Evolutionary conservation across 179 eudicot genomes (phyloP), one percentile per base, ranked within the genome.

Genomic region (Sideroxylon spinosum): DNA sequence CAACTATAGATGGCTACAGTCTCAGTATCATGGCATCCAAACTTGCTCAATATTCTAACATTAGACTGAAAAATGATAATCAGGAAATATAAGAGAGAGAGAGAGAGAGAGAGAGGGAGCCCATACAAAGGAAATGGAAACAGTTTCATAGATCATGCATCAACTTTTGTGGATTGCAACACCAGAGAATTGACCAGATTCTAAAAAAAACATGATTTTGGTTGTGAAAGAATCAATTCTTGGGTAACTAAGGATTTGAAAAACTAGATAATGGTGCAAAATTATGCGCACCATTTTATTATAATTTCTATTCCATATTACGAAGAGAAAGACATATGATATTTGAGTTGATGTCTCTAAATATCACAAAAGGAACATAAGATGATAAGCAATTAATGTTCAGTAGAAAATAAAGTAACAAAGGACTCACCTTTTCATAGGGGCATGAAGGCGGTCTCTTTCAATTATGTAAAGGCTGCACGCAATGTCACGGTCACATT

Each of bases 391-490:
- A 20, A 68, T 37, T 68, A 37, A 7, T 68, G 13, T 49, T 48
- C 28, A 25, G 9, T 19, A 49, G 32, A 11, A 65, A 79, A 26
- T 14, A 55, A 71, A 49, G 53, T 68, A 62, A 49, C n/a, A 56
- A 46, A 22, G 61, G 57, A 74, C 86, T 78, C 67, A 89, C 92
- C 81, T 96, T 83, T 87, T 94, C 99, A 96, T 96, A 80, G 94
- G 96, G 23, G 86, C 70, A 11, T 87, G 97, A 78, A 96, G 94
- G 70, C 94, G 81, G 85, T 96, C 99, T 82, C 83, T 91, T 80
- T 96, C 99, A 68, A 96, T 96, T 68, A 94, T 85, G 87, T 96
- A 96, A 83, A 73, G 98, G 97, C 96, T 89, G 90, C 88, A 88
- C 64, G 60, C 69, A 73, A 29, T 49, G 49, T 37, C 76, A 80